Evolutionary conservation across 176 grass and related monocot species (phyloP).

Genomic region (Ananas comosus): DNA sequence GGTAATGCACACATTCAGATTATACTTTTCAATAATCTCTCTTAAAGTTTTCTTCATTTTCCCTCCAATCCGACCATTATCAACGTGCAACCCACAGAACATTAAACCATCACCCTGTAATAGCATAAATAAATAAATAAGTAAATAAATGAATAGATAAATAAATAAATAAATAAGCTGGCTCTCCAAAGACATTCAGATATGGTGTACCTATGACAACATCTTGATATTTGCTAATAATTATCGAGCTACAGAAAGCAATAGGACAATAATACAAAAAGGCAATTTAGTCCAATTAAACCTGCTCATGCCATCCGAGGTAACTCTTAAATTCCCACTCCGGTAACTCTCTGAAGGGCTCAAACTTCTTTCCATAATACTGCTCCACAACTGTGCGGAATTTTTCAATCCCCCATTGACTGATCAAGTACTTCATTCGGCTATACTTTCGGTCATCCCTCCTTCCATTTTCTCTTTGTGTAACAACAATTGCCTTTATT

Average conservation of each 20-base stretch:
- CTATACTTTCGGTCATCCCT: slow-evolving; percentile 90
- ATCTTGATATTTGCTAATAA: background rate
- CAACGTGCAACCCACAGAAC: slow-evolving; percentile 93
- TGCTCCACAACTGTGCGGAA: slow-evolving; percentile 74
- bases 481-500: slow-evolving; percentile 92
- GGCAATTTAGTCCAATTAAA: slow-evolving; percentile 7
- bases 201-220: background rate
- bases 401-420: slow-evolving; percentile 89
- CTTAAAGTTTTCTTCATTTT: slow-evolving; percentile 75
- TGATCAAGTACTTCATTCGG: slow-evolving; percentile 93
- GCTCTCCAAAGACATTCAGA: background rate
- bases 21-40: slow-evolving; percentile 92
- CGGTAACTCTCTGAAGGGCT: slow-evolving; percentile 44
- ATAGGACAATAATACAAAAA: no score
- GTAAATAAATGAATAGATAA: slow-evolving; percentile 4
- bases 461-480: slow-evolving; percentile 96
- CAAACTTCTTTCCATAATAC: slow-evolving; percentile 96
- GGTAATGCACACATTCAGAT: slow-evolving; percentile 70
- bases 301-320: slow-evolving; percentile 99
- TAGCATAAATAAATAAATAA: slow-evolving; percentile 2
- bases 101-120: slow-evolving; percentile 79
- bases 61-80: slow-evolving; percentile 81
- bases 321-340: slow-evolving; percentile 95
- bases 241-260: background rate
- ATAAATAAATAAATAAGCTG: background rate